Conservation (phyloP, 108 stramenopile species). For the Nitzschia sp. region DNA sequence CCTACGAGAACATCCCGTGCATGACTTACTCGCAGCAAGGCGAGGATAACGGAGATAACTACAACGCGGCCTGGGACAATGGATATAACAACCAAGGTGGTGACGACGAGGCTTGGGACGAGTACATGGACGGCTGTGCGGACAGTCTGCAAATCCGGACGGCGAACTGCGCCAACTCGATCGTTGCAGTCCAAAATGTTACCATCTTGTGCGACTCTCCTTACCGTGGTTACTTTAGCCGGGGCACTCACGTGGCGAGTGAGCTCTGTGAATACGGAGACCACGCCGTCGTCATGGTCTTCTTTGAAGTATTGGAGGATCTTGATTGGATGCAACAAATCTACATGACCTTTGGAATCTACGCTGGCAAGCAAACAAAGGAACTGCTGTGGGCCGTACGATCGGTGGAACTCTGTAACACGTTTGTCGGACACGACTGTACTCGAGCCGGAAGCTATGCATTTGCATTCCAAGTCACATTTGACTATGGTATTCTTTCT, state of each 20-base stretch:
- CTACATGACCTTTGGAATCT: conserved; percentile 26
- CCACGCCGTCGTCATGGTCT: conserved; percentile 23
- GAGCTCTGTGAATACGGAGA: conserved; percentile 38
- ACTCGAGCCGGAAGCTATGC: conserved; percentile 18
- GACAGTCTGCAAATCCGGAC: not conserved
- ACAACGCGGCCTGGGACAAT: too few species aligned
- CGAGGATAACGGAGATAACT: too few species aligned
- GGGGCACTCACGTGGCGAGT: conserved; percentile 22
- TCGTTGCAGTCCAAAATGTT: conserved; percentile 9
- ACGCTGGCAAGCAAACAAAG: conserved; percentile 5
- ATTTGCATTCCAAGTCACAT: conserved; percentile 12
- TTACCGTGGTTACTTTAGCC: conserved; percentile 27
- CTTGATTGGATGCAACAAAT: conserved; percentile 13
- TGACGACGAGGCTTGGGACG: too few species aligned
- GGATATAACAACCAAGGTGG: too few species aligned
- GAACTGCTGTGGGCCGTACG: conserved; percentile 18
- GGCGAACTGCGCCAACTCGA: conserved; percentile 17
- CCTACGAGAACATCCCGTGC: not conserved
- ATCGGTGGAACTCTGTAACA: conserved; percentile 18
- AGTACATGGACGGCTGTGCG: too few species aligned
- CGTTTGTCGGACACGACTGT: conserved; percentile 23
- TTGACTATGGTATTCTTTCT: conserved; percentile 1
- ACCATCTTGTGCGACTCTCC: conserved; percentile 31
- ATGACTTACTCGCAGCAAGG: not conserved
- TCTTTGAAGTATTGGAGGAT: conserved; percentile 22